Base-by-base conservation (phyloP, 805 yeast species). In the Schwanniomyces sp. region DNA sequence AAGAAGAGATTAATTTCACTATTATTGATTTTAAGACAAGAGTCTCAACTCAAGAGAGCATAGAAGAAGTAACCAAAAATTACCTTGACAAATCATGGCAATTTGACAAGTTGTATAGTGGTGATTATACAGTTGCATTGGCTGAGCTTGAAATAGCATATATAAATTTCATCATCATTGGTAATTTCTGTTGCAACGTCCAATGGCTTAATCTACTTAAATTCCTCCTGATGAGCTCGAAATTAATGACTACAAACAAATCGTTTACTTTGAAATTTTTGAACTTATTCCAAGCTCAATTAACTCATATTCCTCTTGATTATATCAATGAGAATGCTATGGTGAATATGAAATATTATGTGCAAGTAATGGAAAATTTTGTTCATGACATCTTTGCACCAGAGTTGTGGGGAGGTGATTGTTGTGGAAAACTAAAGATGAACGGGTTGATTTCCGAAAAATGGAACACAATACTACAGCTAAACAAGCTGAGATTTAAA, bases 81-180 rank as follows among this genome's bases (percentile, higher is more conserved):
- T 78, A 76, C 12, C 50, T 80, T 14, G 92, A 88, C 59, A 80
- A 82, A 53, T 71, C 86, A 1, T 81, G 88, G 84, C 81, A 79
- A 54, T 55, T 85, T 11, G 54, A 64, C 16, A 52, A 69, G 30
- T 56, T 78, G 7, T 74, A 61, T 37, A 68, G 67, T 21, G 55
- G 53, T 18, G 72, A 59, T 44, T 53, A 38, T 16, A 58, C 56
- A 0, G 40, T 57, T 2, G 51, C 80, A 3, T 50, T 82, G 5
- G 81, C 81, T 1, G 90, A 86, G 55, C 56, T 83, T 6, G 81
- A 82, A 52, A 57, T 84, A 17, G 58, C 78, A 2, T 86, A 74
- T 50, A 43, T 83, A 1, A 66, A 77, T 46, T 69, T 76, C 38
- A 55, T 82, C 1, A 54, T 82, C 0, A 68, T 85, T 51, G 88